phyloP scores from a whole-genome alignment of 768 basidiomycete genomes.

The Collybia sp. region DNA sequence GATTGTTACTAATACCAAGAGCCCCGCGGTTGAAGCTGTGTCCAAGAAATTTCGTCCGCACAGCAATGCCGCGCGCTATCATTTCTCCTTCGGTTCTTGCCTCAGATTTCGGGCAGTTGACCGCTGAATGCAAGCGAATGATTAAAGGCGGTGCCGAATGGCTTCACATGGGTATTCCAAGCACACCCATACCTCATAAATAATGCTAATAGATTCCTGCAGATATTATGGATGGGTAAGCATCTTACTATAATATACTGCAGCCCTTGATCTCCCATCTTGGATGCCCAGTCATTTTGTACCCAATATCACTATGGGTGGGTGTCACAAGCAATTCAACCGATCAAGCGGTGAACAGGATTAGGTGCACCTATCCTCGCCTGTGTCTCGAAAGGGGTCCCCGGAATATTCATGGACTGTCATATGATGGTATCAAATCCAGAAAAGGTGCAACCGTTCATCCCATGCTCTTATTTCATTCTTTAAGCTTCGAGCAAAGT shows the following conservation, averaged over 20 bases:
- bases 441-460: constrained; percentile 54
- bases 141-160: constrained; percentile 93
- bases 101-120: constrained; percentile 93
- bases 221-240: constrained; percentile 98
- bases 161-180: constrained; percentile 86
- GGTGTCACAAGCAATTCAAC: constrained; percentile 14
- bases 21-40: constrained; percentile 3
- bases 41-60: background rate
- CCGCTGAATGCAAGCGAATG: constrained; percentile 95
- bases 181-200: constrained; percentile 8
- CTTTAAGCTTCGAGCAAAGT: constrained; percentile 42
- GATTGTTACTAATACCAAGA: constrained; percentile 1
- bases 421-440: constrained; percentile 99
- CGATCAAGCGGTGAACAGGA: too few species aligned
- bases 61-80: constrained; percentile 78
- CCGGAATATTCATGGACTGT: constrained; percentile 99
- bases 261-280: constrained; percentile 7
- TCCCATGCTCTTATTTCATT: background rate
- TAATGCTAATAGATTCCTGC: constrained; percentile 8
- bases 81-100: constrained; percentile 97
- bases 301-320: constrained; percentile 97
- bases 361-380: constrained; percentile 85
- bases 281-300: constrained; percentile 80
- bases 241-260: constrained; percentile 4
- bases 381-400: constrained; percentile 80